These are phyloP conservation scores for Arabidopsis hybrid DNA, from an alignment of 441 rosid genomes.

Conservation along the genomic window DNA sequence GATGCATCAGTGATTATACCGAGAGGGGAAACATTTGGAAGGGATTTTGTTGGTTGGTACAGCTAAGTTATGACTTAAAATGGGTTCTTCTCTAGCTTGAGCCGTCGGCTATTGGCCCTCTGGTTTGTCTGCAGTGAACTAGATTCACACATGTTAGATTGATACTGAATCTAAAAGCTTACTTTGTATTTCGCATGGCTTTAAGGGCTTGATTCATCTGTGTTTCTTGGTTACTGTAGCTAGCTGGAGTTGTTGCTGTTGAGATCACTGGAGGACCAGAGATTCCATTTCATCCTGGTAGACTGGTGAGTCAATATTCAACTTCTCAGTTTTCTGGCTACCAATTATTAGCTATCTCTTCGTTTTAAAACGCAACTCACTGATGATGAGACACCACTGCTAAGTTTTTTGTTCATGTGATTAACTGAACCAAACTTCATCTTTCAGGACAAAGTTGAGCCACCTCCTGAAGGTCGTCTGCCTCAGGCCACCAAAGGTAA, in stretches of 20 bases:
- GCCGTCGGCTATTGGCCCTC: neutral
- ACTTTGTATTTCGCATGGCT: neutral
- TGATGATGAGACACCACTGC: neutral
- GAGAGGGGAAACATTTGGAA: neutral
- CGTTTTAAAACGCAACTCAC: neutral
- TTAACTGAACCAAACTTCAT: neutral
- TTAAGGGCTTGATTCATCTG: too few relatives aligned
- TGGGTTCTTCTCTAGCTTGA: neutral
- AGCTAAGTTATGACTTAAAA: neutral
- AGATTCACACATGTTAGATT: neutral
- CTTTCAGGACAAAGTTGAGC: slow-evolving; percentile 64
- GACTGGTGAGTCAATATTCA: slow-evolving; percentile 48
- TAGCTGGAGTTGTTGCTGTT: slow-evolving; percentile 79
- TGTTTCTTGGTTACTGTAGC: slow-evolving; percentile 31
- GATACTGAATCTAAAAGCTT: neutral
- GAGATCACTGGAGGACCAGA: slow-evolving; percentile 85
- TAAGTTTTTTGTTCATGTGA: neutral
- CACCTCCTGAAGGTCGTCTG: slow-evolving; percentile 79
- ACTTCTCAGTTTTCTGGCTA: neutral
- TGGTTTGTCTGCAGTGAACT: slow-evolving; percentile 14
- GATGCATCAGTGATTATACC: too few relatives aligned
- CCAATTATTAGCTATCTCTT: neutral
- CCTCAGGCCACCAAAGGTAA: slow-evolving; percentile 77
- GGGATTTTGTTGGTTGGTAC: neutral
- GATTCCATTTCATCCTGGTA: slow-evolving; percentile 79